phyloP scores from a whole-genome alignment of 176 grass and related monocot species.

The Eleusine coracana region DNA sequence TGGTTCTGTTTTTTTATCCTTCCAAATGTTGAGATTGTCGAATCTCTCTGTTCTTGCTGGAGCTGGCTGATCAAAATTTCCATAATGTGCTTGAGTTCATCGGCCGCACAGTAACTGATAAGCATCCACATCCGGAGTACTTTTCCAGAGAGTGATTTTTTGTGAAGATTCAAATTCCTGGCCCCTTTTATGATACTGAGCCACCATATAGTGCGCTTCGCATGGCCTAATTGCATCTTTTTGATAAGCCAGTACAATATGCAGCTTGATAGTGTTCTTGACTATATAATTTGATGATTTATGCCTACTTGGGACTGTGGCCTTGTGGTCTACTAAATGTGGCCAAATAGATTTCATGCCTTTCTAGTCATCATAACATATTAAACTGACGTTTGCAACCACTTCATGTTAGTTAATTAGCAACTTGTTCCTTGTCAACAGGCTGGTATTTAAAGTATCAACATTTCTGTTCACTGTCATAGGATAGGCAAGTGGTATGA shows the following conservation, averaged over 20 bases:
- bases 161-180: background rate
- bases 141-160: background rate
- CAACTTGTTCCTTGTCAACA: background rate
- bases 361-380: conserved; percentile 14
- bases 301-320: background rate
- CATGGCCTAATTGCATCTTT: background rate
- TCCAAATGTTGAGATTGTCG: background rate
- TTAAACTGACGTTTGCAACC: conserved; percentile 8
- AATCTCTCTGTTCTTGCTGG: background rate
- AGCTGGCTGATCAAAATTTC: background rate
- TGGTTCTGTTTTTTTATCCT: background rate
- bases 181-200: background rate
- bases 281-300: conserved; percentile 7
- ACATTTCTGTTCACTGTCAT: background rate
- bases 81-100: background rate
- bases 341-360: background rate
- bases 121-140: background rate
- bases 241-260: conserved; percentile 12
- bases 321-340: background rate
- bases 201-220: background rate
- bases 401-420: conserved; percentile 10
- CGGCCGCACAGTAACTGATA: background rate
- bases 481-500: background rate
- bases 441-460: background rate
- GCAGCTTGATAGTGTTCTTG: conserved; percentile 8